Base-by-base conservation (phyloP, 345 rosid species). In the Eucalyptus marginata region DNA sequence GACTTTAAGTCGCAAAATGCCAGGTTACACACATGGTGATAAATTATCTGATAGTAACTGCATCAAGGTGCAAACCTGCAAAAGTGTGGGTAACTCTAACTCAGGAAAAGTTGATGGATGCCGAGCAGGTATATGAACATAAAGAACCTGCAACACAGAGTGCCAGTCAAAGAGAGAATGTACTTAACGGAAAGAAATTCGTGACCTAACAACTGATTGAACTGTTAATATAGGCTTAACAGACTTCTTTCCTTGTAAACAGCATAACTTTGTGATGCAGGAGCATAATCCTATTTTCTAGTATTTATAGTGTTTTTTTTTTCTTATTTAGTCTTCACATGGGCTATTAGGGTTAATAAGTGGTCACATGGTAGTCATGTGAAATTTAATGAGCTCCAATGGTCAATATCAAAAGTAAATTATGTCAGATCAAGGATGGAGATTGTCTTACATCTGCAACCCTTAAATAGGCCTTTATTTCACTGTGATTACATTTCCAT, bases 101-200 rank as follows among this genome's bases (percentile, higher is more conserved):
- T 97, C 99, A 33, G 97, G 93, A 94, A 91, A 96, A 86, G 98
- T 92, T 90, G 97, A 93, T 88, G 96, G 96, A 93, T 94, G 96
- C 76, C 95, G 95, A 88, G 98, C 94, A 89, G 99, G 99, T 89
- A 97, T 93, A 91, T 97, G 99, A 89, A 97, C 93, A 93, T 93
- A 95, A 91, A 97, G 96, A 90, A 94, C 93, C 99, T 96, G 98
- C 88, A 86, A 90, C n/a, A 87, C 50, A 92, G 58, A 86, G 76
- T 87, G 46, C 64, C 68, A 92, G 84, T 76, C 47, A 76, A 40
- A 76, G 11, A 76, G 84, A 76, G 47, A 76, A 76, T 20, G 15
- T 40, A 40, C 83, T 36, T 40, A 76, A 76, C 8, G 2, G 43
- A 76, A 40, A 20, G 47, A 76, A 44, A 76, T 76, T 76, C 40